A percentile compares a stretch with the other conserved stretches of the same genome.
These are phyloP conservation scores for Ganoderma sinense DNA, from an alignment of 1,284 basidiomycete genomes.

Conservation along the genomic window DNA sequence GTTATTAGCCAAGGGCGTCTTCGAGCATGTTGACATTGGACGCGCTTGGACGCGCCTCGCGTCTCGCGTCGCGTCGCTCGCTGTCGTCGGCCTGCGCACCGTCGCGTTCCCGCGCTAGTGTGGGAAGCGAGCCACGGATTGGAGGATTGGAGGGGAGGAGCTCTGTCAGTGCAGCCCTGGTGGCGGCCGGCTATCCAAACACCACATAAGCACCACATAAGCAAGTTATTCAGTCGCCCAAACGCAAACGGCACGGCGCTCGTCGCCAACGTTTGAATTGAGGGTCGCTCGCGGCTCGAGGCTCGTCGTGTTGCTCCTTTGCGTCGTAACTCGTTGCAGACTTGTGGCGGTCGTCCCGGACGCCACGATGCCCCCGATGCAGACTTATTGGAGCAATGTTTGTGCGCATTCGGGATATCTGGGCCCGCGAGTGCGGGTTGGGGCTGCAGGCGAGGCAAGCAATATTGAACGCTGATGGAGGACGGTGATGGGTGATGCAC, in stretches of 20 bases:
- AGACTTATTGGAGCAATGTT: too few relatives aligned
- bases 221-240: too few relatives aligned
- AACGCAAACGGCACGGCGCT: neutral
- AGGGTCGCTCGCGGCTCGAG: too few relatives aligned
- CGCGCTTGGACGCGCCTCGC: too few relatives aligned
- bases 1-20: too few relatives aligned
- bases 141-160: too few relatives aligned
- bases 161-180: neutral
- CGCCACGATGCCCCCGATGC: too few relatives aligned
- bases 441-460: neutral
- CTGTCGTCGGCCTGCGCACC: neutral
- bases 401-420: neutral
- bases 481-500: neutral
- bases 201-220: too few relatives aligned
- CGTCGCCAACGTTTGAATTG: neutral
- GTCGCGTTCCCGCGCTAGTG: conserved; percentile 1
- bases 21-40: too few relatives aligned
- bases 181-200: conserved; percentile 4
- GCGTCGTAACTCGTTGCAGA: neutral
- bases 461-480: neutral
- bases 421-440: neutral
- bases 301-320: neutral
- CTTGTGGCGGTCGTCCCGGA: neutral
- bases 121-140: neutral
- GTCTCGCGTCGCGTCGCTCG: neutral